phyloP scores from a whole-genome alignment of 1,284 basidiomycete genomes.

The Porphyrellus sp. region DNA sequence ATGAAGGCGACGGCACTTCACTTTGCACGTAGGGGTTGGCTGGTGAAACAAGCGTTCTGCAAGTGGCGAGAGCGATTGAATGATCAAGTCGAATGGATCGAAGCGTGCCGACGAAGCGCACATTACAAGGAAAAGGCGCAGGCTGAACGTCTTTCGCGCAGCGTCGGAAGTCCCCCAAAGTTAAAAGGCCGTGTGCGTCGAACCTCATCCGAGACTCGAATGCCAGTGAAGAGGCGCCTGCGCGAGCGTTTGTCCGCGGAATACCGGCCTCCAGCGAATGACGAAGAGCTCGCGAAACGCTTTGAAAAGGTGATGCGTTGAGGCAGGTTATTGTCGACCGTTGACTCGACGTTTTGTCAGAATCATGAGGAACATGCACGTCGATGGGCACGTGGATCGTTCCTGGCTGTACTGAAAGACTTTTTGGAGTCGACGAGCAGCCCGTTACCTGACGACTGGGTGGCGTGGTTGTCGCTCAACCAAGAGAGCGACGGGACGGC shows the following conservation, averaged over 20 bases:
- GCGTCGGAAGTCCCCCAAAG: slow-evolving; percentile 8
- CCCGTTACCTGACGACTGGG: slow-evolving; percentile 43
- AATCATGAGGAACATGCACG: slow-evolving; percentile 65
- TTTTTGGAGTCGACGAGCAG: slow-evolving; percentile 37
- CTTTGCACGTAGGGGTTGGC: slow-evolving; percentile 37
- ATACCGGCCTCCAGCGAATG: slow-evolving; percentile 50
- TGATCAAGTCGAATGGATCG: slow-evolving; percentile 50
- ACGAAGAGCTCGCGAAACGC: slow-evolving; percentile 60
- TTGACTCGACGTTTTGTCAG: slow-evolving; percentile 37
- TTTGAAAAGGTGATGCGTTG: slow-evolving; percentile 57
- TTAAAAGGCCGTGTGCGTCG: slow-evolving; percentile 2
- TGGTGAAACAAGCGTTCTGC: slow-evolving; percentile 34
- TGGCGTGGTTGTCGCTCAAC: slow-evolving; percentile 67
- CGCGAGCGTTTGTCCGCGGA: slow-evolving; percentile 47
- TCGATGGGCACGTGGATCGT: slow-evolving; percentile 68
- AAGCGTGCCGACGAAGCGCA: slow-evolving; percentile 58
- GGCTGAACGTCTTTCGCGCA: slow-evolving; percentile 37
- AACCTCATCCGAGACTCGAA: slow-evolving; percentile 28
- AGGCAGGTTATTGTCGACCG: slow-evolving; percentile 7
- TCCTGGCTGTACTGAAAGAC: slow-evolving; percentile 47
- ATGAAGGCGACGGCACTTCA: slow-evolving; percentile 35
- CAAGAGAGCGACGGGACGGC: slow-evolving; percentile 68
- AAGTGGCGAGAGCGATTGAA: slow-evolving; percentile 40
- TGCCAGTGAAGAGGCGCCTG: slow-evolving; percentile 46
- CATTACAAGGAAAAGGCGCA: slow-evolving; percentile 54